phyloP scores from a whole-genome alignment of 176 grass and related monocot genomes.

The Cymbopogon citratus region DNA sequence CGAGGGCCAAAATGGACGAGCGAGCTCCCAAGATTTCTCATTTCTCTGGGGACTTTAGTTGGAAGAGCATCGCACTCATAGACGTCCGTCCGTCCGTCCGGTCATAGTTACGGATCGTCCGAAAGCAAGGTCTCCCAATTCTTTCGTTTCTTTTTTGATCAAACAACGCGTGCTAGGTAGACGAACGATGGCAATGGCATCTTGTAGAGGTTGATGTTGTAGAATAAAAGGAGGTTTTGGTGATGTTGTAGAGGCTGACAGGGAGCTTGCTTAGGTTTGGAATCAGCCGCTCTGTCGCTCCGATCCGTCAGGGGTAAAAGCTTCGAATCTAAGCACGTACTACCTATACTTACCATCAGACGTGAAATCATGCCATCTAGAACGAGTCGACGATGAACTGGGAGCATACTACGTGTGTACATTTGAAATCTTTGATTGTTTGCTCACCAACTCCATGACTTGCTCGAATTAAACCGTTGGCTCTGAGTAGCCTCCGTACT shows the following conservation, averaged over 20 bases:
- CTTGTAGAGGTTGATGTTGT: neutral
- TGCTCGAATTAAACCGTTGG: neutral
- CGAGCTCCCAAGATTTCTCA: neutral
- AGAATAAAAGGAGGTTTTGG: neutral
- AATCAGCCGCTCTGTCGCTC: neutral
- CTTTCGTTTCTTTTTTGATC: neutral
- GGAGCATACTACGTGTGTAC: neutral
- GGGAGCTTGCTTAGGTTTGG: neutral
- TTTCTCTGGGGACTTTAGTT: neutral
- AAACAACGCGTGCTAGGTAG: neutral
- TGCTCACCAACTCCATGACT: conserved; percentile 24
- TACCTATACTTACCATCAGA: neutral
- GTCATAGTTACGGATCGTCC: neutral
- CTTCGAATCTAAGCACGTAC: neutral
- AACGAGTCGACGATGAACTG: neutral
- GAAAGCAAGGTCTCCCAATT: conserved; percentile 2
- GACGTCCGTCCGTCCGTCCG: neutral
- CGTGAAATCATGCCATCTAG: neutral
- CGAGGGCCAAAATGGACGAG: neutral
- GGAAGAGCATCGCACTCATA: neutral
- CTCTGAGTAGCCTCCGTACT: neutral
- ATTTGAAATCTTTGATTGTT: neutral
- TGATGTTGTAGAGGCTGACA: neutral
- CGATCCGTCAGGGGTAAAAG: neutral
- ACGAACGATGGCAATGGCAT: neutral